Base-by-base conservation (phyloP, 1,139 yeast species). In the Spencermartinsiella ligniputridi region DNA sequence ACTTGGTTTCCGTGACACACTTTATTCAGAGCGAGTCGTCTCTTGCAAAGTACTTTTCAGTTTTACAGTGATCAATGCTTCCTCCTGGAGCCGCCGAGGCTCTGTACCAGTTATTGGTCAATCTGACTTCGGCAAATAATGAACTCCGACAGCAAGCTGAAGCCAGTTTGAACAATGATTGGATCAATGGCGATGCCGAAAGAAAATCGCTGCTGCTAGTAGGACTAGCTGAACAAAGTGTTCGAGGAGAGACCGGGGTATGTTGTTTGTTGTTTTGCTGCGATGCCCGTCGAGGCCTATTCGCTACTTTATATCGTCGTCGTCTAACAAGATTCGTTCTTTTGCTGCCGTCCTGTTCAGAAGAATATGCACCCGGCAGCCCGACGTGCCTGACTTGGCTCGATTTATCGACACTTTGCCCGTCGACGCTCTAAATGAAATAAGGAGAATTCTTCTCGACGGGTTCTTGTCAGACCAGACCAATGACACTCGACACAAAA, bases 281-380 rank as follows among this genome's bases (percentile, higher is more conserved):
- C n/a, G n/a, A n/a, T n/a, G n/a, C n/a, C n/a, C n/a, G n/a, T n/a
- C n/a, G n/a, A n/a, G n/a, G n/a, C n/a, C n/a, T 32, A 30, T 21
- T 13, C 12, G 24, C 22, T 35, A 36, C 39, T 42, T n/a, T n/a
- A n/a, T n/a, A n/a, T n/a, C n/a, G n/a, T n/a, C n/a, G 21, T 15
- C 40, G 20, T 32, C 22, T 25, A 29, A 20, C 20, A 40, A 61
- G 63, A 47, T 58, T 35, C 67, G 74, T 50, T 75, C 89, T 0
- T 86, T 87, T 61, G 71, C 90, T 15, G 95, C 97, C 2, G 96
- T 92, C 25, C 69, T 92, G 51, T 87, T 92, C 62, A 78, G 98
- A 66, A 79, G 97, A 58, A 77, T 88, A 51, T 89, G 96, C 13
- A 77, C 85, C 46, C 83, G 85, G 57, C 90, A 94, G 3, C 76